Evolutionary conservation across 2,329 filamentous ascomycete genomes (phyloP).

Genomic region (Berkeleyomyces rouxiae): DNA sequence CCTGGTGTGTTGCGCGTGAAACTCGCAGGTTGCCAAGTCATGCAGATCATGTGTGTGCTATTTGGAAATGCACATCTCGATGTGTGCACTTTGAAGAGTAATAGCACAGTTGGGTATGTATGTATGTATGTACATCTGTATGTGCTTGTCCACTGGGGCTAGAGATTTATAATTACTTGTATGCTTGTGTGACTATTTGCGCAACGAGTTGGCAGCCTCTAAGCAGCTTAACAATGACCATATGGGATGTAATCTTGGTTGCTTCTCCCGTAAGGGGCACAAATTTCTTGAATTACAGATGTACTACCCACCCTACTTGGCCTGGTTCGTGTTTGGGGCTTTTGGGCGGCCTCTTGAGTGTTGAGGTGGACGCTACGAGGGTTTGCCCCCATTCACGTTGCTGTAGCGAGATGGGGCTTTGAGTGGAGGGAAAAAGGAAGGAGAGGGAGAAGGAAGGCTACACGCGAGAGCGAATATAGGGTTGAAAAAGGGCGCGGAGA

Average conservation of each 20-base stretch:
- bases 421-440: not conserved
- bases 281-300: not conserved
- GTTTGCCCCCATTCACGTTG: not conserved
- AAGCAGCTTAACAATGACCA: not conserved
- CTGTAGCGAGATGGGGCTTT: not conserved
- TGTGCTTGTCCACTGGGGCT: not conserved
- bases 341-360: not conserved
- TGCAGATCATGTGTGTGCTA: not conserved
- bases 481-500: not conserved
- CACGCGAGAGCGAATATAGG: not conserved
- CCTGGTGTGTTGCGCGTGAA: conserved; percentile 1
- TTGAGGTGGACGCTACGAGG: not conserved
- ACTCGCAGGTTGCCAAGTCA: not conserved
- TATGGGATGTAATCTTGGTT: too few species aligned
- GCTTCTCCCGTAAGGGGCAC: too few species aligned
- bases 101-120: too few species aligned
- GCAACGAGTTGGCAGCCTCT: too few species aligned
- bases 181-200: too few species aligned
- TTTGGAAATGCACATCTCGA: not conserved
- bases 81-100: not conserved
- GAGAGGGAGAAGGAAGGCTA: not conserved
- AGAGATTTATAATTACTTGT: not conserved
- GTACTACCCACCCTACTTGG: not conserved
- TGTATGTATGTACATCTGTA: not conserved
- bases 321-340: not conserved